Base-by-base conservation (phyloP, 306 rosid species). In the Citrullus amarus region DNA sequence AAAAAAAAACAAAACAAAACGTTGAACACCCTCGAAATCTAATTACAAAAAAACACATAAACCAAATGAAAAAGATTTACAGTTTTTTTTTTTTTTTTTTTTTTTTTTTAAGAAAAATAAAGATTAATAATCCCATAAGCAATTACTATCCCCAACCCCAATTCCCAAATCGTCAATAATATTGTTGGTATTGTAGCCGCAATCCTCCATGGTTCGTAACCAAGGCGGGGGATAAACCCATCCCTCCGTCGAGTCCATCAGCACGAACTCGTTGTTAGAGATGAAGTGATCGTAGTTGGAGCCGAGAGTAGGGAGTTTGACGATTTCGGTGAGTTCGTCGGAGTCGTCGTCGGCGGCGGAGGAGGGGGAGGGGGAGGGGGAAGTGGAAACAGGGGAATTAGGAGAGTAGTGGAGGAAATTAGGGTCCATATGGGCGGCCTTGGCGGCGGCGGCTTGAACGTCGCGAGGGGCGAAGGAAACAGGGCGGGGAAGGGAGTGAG, bases 381-480 rank as follows among this genome's bases (percentile, higher is more conserved):
- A 18, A 0, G 76, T 43, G 32, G 88, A 79, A 0, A 83, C 67
- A 0, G 86, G 50, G 0, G 81, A 76, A 25, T 25, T 25, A 43
- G 75, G 16, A 0, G 83, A 7, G 0, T 4, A 59, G 58, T 84
- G n/a, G 5, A 81, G n/a, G 5, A 81, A 28, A 62, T 75, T 13
- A 6, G 75, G 43, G 34, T 67, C 85, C 92, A 90, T 88, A 30
- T 85, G 84, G 7, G 95, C 92, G 6, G 95, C 95, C 78, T 88
- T 90, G 0, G 87, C 61, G 0, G 95, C 95, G 0, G 95, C 95
- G 10, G 91, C 95, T 58, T 90, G 95, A 2, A 90, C 84, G 17
- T 90, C 95, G 0, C 92, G 88, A 0, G 91, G 92, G 38, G 89
- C 81, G 1, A 84, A 83, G 1, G 95, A 88, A 7, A 76, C 84